phyloP scores from a whole-genome alignment of 257 asterid species.

The Scutellaria barbata region DNA sequence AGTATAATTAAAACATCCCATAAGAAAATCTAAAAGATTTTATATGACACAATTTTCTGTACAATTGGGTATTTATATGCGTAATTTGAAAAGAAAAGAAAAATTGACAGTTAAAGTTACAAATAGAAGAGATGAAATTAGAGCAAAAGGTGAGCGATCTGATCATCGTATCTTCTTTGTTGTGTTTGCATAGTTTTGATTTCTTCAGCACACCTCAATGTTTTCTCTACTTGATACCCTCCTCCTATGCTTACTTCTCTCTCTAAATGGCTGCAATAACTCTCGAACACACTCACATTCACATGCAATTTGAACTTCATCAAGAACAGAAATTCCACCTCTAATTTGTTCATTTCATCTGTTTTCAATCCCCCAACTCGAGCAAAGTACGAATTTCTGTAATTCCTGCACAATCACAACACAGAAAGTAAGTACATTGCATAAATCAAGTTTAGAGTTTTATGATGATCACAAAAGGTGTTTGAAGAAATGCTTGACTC shows the following conservation, averaged over 20 bases:
- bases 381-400: conserved; percentile 88
- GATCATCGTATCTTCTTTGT: conserved; percentile 39
- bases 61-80: conserved; percentile 27
- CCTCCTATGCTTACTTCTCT: conserved; percentile 97
- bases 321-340: conserved; percentile 71
- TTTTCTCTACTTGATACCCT: conserved; percentile 88
- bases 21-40: neutral
- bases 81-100: neutral
- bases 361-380: conserved; percentile 84
- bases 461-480: neutral
- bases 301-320: conserved; percentile 90
- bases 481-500: conserved; percentile 43
- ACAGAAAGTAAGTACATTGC: neutral
- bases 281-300: conserved; percentile 85
- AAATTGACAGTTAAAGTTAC: neutral
- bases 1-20: neutral
- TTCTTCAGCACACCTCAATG: conserved; percentile 90
- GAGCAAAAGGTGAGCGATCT: conserved; percentile 38
- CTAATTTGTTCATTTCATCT: conserved; percentile 68
- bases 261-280: conserved; percentile 92
- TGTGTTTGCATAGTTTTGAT: conserved; percentile 63
- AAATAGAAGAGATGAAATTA: neutral
- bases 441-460: neutral
- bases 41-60: conserved; percentile 28
- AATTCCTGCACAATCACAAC: conserved; percentile 62